Conservation (phyloP, 1,284 basidiomycete genomes). For the Phellopilus nigrolimitatus region DNA sequence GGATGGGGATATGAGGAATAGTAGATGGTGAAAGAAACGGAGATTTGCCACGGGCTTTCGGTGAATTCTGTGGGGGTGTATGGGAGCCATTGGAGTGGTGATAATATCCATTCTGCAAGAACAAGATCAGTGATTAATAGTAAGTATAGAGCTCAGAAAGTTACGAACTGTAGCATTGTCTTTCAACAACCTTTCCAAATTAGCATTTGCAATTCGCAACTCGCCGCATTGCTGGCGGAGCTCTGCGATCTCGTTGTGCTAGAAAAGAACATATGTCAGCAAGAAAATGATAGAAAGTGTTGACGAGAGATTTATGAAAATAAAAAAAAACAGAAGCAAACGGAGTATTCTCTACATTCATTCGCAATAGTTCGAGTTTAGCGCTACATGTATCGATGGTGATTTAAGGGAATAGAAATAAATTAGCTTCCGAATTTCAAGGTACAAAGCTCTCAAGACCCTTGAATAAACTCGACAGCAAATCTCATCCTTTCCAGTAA, state of each 20-base stretch:
- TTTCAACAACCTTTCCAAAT: constrained; percentile 67
- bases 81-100: constrained; percentile 34
- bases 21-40: constrained; percentile 62
- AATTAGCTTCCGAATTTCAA: no score
- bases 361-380: no score
- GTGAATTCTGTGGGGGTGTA: constrained; percentile 62
- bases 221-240: constrained; percentile 70
- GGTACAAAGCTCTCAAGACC: no score
- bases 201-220: constrained; percentile 62
- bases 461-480: no score
- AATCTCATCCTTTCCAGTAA: no score
- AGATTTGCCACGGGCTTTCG: constrained; percentile 63
- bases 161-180: constrained; percentile 58
- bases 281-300: neutral
- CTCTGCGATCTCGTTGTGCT: constrained; percentile 67
- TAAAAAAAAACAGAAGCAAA: neutral
- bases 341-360: no score
- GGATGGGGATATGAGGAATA: constrained; percentile 35
- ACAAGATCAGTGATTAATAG: neutral
- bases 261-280: neutral
- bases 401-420: no score
- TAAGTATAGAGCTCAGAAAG: constrained; percentile 9
- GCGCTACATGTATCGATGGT: constrained; percentile 4
- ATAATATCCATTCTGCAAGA: neutral
- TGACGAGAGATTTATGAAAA: neutral